Evolutionary conservation across 2,329 filamentous ascomycete species (phyloP).

Genomic region (Colletotrichum scovillei): DNA sequence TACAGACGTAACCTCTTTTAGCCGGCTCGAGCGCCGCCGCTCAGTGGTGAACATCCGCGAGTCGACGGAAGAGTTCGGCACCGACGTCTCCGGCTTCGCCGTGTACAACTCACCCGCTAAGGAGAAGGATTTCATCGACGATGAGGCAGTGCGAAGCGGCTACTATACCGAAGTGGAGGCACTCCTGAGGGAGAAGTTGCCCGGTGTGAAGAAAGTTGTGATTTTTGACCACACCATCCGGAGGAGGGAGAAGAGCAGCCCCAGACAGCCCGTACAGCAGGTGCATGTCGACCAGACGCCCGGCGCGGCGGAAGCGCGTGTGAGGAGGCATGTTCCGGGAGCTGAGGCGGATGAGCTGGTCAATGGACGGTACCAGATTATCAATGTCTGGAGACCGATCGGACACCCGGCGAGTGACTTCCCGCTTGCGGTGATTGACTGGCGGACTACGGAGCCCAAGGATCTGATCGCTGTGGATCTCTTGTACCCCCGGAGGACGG

Average conservation of each 20-base stretch:
- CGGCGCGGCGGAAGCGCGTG: conserved; percentile 68
- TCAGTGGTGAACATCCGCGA: conserved; percentile 67
- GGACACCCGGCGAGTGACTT: conserved; percentile 70
- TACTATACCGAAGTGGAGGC: conserved; percentile 74
- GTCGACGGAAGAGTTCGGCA: conserved; percentile 60
- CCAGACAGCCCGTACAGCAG: conserved; percentile 74
- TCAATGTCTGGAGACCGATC: conserved; percentile 79
- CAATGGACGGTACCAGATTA: conserved; percentile 70
- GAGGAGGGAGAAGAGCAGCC: conserved; percentile 60
- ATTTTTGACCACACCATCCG: conserved; percentile 82
- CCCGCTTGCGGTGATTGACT: conserved; percentile 74
- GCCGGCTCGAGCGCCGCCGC: conserved; percentile 55
- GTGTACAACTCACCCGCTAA: conserved; percentile 63
- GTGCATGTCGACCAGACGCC: conserved; percentile 81
- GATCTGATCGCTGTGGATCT: conserved; percentile 73
- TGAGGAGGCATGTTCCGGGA: conserved; percentile 67
- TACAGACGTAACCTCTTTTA: conserved; percentile 65
- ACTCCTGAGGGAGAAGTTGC: conserved; percentile 64
- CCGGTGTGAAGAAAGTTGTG: conserved; percentile 68
- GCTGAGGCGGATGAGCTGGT: conserved; percentile 68
- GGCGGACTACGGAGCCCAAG: conserved; percentile 65
- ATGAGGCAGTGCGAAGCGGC: conserved; percentile 60
- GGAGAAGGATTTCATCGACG: conserved; percentile 67
- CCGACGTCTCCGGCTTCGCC: conserved; percentile 69
- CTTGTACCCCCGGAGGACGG: conserved; percentile 65